Evolutionary conservation across 2,329 filamentous ascomycete species (phyloP), one percentile per base, ranked within the genome.

Genomic region (Phialophora tarda): DNA sequence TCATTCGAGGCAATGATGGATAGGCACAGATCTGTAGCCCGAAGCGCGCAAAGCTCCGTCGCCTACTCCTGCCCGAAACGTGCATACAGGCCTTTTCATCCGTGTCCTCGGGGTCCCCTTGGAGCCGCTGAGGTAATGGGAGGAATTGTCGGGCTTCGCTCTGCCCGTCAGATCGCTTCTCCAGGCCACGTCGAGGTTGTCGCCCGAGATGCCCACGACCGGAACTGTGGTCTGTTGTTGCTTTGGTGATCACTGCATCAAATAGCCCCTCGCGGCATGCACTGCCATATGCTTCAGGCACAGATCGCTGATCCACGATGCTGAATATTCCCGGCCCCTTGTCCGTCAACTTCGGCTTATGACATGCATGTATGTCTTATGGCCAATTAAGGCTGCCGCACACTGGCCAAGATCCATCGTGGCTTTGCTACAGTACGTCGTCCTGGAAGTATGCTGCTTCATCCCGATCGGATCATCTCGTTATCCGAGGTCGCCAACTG

Each of bases 1-100:
- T 32, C 21, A 32, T 34, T 61, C 34, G n/a, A 14, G 58, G 58
- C 51, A 51, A 44, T 51, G 41, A 17, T 59, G 11, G 44, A 32
- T 28, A 14, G 26, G 21, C 28, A 12, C 17, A 17, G n/a, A 47
- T 50, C 23, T 60, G 11, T 28, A 24, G 17, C 47, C 28, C 28
- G 28, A 38, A 28, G 48, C 44, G n/a, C 30, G 17, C 47, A 53
- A 38, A 2, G 12, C 21, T 32, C n/a, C 7, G 21, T 26, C 59
- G 59, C 59, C 21, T 61, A 28, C 28, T 54, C 59, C 48, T 61
- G 34, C 59, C 59, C 24, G 38, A 53, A 61, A 26, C 59, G 32
- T 34, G n/a, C 47, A 61, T 11, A 51, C 23, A 41, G 44, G 44
- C 47, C 59, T 30, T 24, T 51, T 4, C 21, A 23, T 10, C 51